Evolutionary conservation across 1,284 basidiomycete species (phyloP).

Genomic region (Fomitiporia mediterranea): DNA sequence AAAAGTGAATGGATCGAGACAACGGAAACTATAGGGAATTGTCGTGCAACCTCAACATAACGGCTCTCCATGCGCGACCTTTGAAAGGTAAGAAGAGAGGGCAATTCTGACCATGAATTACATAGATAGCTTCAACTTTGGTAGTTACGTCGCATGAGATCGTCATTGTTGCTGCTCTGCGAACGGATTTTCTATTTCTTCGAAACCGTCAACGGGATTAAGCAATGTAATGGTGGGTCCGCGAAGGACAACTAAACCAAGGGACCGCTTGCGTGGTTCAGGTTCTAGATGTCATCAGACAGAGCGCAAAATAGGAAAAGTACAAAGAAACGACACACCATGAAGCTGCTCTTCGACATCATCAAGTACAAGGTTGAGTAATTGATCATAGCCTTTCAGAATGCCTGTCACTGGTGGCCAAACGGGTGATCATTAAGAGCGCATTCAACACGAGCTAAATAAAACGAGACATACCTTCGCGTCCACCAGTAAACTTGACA

Average conservation of each 20-base stretch:
- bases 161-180: conserved; percentile 41
- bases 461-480: conserved; percentile 66
- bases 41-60: conserved; percentile 17
- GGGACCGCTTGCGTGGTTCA: conserved; percentile 55
- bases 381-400: conserved; percentile 94
- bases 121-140: not conserved
- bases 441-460: not conserved
- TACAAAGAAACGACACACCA: conserved; percentile 39
- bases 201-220: conserved; percentile 89
- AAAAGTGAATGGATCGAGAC: no score
- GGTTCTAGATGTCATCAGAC: conserved; percentile 44
- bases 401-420: conserved; percentile 73
- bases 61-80: conserved; percentile 4
- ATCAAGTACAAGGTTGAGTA: conserved; percentile 93
- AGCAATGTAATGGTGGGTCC: conserved; percentile 91
- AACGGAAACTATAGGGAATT: not conserved
- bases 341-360: conserved; percentile 77
- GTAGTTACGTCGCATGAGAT: not conserved
- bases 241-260: conserved; percentile 85
- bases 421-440: conserved; percentile 1
- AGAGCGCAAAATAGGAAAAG: conserved; percentile 15
- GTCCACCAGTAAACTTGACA: conserved; percentile 95
- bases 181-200: conserved; percentile 87
- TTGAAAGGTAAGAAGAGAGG: not conserved
- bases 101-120: not conserved